Evolutionary conservation across 768 basidiomycete species (phyloP).

Genomic region (Russula earlei): DNA sequence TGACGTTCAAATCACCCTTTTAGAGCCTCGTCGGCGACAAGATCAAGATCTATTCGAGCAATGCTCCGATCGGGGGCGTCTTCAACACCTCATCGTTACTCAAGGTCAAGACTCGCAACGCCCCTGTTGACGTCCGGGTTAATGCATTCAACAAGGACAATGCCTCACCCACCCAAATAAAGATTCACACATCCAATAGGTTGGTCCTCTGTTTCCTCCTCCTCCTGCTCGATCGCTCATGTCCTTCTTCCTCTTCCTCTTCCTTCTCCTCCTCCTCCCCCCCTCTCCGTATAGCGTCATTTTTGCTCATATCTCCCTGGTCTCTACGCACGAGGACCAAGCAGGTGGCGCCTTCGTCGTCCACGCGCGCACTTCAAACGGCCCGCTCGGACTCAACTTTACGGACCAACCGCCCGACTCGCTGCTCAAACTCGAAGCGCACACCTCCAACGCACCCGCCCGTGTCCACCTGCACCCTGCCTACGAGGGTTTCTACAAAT

Average conservation of each 20-base stretch:
- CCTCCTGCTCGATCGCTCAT: too few relatives aligned
- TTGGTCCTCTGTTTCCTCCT: background rate
- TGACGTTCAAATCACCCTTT: background rate
- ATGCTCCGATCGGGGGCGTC: constrained; percentile 5
- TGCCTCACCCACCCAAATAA: background rate
- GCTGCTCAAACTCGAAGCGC: background rate
- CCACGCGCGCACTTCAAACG: constrained; percentile 4
- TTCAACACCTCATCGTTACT: constrained; percentile 8
- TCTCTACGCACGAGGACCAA: background rate
- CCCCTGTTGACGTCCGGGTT: constrained; percentile 1
- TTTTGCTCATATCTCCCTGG: background rate
- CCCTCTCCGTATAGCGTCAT: background rate
- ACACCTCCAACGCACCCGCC: constrained; percentile 10
- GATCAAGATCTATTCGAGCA: background rate
- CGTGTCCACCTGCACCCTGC: constrained; percentile 4
- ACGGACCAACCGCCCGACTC: background rate
- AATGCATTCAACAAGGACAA: constrained; percentile 10
- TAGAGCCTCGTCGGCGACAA: constrained; percentile 2
- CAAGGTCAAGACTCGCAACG: background rate
- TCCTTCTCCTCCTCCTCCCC: too few relatives aligned
- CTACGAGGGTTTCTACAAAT: constrained; percentile 7
- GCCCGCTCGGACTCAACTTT: constrained; percentile 1
- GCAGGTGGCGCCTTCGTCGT: constrained; percentile 1
- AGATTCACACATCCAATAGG: constrained; percentile 4
- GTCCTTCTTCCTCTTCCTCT: background rate